These are phyloP conservation scores for Mrakiaceae sp. DNA, from an alignment of 1,284 basidiomycete genomes.

Conservation along the genomic window DNA sequence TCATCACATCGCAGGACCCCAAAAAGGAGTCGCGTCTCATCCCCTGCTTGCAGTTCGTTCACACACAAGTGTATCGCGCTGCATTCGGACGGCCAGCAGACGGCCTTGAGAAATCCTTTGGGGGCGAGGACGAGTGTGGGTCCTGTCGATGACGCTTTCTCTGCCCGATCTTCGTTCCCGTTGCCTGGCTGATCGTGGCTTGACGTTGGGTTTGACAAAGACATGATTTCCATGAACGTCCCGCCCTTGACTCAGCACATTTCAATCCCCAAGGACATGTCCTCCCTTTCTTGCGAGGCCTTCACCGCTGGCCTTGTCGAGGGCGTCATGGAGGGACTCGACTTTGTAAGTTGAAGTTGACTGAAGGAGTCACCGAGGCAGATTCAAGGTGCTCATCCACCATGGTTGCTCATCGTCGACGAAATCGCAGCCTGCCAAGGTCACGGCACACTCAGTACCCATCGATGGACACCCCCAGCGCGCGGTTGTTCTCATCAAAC, in stretches of 20 bases:
- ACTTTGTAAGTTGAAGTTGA: slow-evolving; percentile 58
- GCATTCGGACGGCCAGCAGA: slow-evolving; percentile 90
- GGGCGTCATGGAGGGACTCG: slow-evolving; percentile 87
- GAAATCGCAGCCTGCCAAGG: slow-evolving; percentile 67
- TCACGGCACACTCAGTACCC: slow-evolving; percentile 90
- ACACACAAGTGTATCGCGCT: slow-evolving; percentile 86
- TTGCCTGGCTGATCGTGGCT: no score
- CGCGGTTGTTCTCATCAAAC: slow-evolving; percentile 86
- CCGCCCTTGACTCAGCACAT: slow-evolving; percentile 83
- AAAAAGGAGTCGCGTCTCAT: slow-evolving; percentile 80
- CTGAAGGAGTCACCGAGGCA: not conserved
- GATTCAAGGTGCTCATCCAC: not conserved
- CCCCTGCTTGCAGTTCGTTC: slow-evolving; percentile 78
- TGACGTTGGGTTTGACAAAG: slow-evolving; percentile 36
- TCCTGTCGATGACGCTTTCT: not conserved
- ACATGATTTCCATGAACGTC: slow-evolving; percentile 98
- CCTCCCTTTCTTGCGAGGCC: slow-evolving; percentile 85
- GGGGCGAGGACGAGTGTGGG: not conserved
- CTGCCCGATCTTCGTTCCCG: no score
- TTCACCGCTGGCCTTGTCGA: slow-evolving; percentile 96
- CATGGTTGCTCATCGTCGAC: slow-evolving; percentile 4
- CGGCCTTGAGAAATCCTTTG: slow-evolving; percentile 61
- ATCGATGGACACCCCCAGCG: slow-evolving; percentile 67
- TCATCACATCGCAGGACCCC: slow-evolving; percentile 53
- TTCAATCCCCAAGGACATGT: slow-evolving; percentile 88